Evolutionary conservation across 495 filamentous ascomycete genomes (phyloP), one percentile per base, ranked within the genome.

Genomic region (Penicillium arizonense): DNA sequence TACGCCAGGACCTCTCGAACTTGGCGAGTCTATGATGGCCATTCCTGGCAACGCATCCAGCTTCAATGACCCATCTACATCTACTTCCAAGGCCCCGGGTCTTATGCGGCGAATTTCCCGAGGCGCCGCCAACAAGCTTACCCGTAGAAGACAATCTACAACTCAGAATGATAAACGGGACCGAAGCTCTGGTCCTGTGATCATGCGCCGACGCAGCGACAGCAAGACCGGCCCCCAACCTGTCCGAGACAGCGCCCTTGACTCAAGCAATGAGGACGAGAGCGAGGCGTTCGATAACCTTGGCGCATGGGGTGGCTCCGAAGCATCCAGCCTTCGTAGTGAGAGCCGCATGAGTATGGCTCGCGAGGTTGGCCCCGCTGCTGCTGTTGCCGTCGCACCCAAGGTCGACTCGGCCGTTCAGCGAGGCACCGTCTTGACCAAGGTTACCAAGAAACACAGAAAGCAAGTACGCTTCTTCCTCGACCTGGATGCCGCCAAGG

Each of bases 121-220:
- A n/a, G 82, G 85, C 26, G 84, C 84, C 4, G 77, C 77, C 34
- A 85, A 80, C 58, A 86, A 82, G 52, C 71, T 87, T 21, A 77
- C 69, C 5, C 68, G 82, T 37, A 81, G 91, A 47, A 83, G 87
- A 44, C 80, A 83, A 46, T 94, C 91, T 5, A 87, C 87, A 0
- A 84, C 85, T 5, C 77, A 87, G 34, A 78, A 84, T 18, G 84
- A 84, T 50, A 89, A 83, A 62, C 83, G 90, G 23, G 91, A 96
- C 61, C 85, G 86, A 30, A 96, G 91, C 65, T 86, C 87, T 21
- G 94, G 94, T 0, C 94, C 94, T 2, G 86, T 93, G 23, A 85
- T 96, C 28, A 82, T 94, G 70, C 84, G 94, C 46, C 81, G 89
- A 48, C 82, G 92, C 47, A 95, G 91, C 62, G 91, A 95, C 64